Conservation (phyloP, 2,329 filamentous ascomycete species). For the Microsporum ferrugineum region DNA sequence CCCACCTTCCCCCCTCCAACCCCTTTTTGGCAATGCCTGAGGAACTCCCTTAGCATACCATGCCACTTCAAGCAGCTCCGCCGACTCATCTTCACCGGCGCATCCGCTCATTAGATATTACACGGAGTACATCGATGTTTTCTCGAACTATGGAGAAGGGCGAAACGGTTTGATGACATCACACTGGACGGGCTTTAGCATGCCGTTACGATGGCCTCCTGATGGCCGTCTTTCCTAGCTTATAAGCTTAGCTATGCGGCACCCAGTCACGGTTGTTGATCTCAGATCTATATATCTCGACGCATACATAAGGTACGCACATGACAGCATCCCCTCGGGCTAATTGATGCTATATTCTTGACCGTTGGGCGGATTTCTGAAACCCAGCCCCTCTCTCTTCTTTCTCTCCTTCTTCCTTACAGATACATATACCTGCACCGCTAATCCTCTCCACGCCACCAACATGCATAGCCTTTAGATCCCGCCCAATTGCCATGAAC, state of each 20-base stretch:
- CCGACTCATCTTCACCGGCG: background rate
- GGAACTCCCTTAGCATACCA: background rate
- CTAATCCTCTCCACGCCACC: slow-evolving; percentile 1
- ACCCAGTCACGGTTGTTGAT: background rate
- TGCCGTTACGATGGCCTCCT: background rate
- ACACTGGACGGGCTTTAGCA: background rate
- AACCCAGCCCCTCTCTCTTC: background rate
- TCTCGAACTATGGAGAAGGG: background rate
- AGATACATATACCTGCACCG: background rate
- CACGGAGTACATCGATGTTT: background rate
- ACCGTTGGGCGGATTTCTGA: background rate
- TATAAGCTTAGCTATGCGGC: background rate
- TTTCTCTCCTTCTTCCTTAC: background rate
- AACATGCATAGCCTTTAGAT: slow-evolving; percentile 2
- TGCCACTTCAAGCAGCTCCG: background rate
- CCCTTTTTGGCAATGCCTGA: background rate
- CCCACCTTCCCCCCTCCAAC: background rate
- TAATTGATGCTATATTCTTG: background rate
- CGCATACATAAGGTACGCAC: background rate
- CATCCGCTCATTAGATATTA: too few species aligned
- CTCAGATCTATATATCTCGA: background rate
- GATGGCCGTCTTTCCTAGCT: background rate
- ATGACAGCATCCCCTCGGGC: background rate
- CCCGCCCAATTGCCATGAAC: background rate
- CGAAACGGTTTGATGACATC: background rate